Conservation (phyloP, 1,284 basidiomycete genomes). For the Mycocalia duriaeana region DNA sequence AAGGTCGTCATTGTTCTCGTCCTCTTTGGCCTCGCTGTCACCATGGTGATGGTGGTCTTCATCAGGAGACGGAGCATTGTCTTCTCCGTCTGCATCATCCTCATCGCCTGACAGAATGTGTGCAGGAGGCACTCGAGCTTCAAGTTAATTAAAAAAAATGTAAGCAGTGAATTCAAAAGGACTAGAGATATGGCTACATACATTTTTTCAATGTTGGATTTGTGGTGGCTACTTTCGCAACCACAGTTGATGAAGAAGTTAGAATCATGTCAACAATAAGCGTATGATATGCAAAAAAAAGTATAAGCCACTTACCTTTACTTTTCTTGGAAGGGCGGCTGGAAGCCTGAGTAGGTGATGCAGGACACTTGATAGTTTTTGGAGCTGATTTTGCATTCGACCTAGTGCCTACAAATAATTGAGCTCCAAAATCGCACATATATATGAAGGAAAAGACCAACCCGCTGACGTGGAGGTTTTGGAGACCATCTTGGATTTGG, state of each 20-base stretch:
- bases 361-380: no score
- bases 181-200: background rate
- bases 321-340: background rate
- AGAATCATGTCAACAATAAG: slow-evolving; percentile 4
- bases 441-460: no score
- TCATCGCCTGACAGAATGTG: background rate
- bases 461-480: background rate
- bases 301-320: background rate
- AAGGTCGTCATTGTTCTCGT: background rate
- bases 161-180: background rate
- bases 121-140: no score
- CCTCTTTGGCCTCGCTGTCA: background rate
- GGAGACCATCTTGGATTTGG: background rate
- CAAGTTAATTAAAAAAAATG: background rate
- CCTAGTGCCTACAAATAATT: background rate
- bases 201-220: background rate
- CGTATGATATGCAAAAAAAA: background rate
- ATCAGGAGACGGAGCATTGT: no score
- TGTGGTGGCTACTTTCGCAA: background rate
- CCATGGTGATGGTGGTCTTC: no score
- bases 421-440: no score
- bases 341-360: background rate
- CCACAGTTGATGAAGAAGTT: no score
- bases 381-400: background rate
- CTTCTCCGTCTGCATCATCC: background rate